phyloP scores from a whole-genome alignment of 352 stramenopile species.

The Pythium rhizo-oryzae region DNA sequence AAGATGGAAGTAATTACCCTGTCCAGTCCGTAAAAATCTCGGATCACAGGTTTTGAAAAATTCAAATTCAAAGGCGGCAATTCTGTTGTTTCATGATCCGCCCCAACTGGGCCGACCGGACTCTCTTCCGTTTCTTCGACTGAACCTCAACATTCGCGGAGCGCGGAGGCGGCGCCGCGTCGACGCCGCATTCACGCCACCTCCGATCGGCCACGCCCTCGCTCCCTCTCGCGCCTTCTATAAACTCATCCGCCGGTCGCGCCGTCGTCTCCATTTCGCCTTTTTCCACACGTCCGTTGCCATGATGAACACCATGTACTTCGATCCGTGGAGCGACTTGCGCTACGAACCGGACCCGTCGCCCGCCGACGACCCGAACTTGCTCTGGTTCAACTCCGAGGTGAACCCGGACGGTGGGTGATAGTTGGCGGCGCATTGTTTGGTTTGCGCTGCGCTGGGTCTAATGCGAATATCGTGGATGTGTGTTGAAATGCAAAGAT shows the following conservation, averaged over 20 bases:
- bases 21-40: constrained; percentile 19
- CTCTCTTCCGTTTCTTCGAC: constrained; percentile 9
- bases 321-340: constrained; percentile 33
- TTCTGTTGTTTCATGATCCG: constrained; percentile 19
- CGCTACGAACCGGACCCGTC: constrained; percentile 27
- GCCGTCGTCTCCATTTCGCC: not conserved
- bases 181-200: not conserved
- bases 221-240: not conserved
- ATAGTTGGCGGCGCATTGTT: not conserved
- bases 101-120: not conserved
- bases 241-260: not conserved
- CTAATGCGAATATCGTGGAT: not conserved
- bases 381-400: constrained; percentile 70
- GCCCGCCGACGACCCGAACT: constrained; percentile 25
- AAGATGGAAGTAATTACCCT: constrained; percentile 10
- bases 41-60: constrained; percentile 26
- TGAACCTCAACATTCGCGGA: constrained; percentile 29
- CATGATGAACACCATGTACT: constrained; percentile 25
- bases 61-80: constrained; percentile 38
- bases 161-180: constrained; percentile 3
- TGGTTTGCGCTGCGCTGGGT: not conserved
- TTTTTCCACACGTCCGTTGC: not conserved
- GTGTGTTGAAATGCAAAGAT: constrained; percentile 36
- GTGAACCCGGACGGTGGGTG: constrained; percentile 56
- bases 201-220: too few relatives aligned